Percentiles rank a stretch among this genome's conserved stretches.
phyloP scores from a whole-genome alignment of 139 green algal genomes.

The Ostreobium quekettii region DNA sequence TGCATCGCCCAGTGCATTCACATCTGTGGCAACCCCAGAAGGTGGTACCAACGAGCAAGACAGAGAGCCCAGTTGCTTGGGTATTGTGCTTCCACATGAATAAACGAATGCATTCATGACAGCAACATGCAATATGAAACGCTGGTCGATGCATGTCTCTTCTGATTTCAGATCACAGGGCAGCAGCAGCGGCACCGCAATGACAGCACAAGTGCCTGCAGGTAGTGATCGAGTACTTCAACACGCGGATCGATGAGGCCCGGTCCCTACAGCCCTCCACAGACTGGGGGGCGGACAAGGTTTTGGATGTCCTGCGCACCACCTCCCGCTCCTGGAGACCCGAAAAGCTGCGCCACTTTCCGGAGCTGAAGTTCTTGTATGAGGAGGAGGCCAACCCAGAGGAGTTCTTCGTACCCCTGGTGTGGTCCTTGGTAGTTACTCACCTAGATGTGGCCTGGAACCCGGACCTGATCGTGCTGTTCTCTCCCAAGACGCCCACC shows the following conservation, averaged over 20 bases:
- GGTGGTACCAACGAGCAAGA: too few relatives aligned
- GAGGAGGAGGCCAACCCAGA: slow-evolving; percentile 61
- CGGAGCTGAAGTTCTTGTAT: slow-evolving; percentile 60
- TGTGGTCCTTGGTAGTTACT: slow-evolving; percentile 25
- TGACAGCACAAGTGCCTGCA: too few relatives aligned
- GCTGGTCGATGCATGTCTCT: too few relatives aligned
- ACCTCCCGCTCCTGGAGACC: slow-evolving; percentile 34
- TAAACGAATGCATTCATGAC: too few relatives aligned
- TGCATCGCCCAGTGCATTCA: too few relatives aligned
- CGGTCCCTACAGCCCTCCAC: slow-evolving; percentile 7
- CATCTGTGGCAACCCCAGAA: too few relatives aligned
- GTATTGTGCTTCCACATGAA: too few relatives aligned
- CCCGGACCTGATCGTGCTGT: neutral
- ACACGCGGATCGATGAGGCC: slow-evolving; percentile 38
- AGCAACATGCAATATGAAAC: too few relatives aligned
- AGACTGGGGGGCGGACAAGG: slow-evolving; percentile 24
- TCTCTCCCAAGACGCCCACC: slow-evolving; percentile 8
- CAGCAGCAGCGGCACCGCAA: too few relatives aligned
- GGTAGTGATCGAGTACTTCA: slow-evolving; percentile 50
- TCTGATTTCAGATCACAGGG: too few relatives aligned
- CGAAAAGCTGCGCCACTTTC: slow-evolving; percentile 38
- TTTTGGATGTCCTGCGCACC: slow-evolving; percentile 29
- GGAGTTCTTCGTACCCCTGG: slow-evolving; percentile 61
- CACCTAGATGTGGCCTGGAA: slow-evolving; percentile 6
- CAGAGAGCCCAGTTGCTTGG: too few relatives aligned